Conservation (phyloP, 129 eudicot genomes). For the Pulicaria dysenterica region DNA sequence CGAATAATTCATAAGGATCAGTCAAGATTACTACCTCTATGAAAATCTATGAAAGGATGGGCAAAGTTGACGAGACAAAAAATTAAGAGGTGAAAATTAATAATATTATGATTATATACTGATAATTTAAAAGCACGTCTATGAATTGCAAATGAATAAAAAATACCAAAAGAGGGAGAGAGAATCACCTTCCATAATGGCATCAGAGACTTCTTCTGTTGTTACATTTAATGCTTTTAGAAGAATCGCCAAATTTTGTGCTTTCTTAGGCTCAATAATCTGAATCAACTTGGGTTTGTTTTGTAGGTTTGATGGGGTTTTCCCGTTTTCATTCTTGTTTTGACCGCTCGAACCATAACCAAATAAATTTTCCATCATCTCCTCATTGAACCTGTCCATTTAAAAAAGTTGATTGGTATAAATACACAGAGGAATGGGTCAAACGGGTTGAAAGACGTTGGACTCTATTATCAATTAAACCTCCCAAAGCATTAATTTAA, state of each 20-base stretch:
- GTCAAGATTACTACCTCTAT: too few species aligned
- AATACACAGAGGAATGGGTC: too few species aligned
- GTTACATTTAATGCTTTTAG: constrained; percentile 80
- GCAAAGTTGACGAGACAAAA: too few species aligned
- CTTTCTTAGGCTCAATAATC: constrained; percentile 78
- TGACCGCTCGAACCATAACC: constrained; percentile 41
- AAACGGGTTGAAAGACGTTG: too few species aligned
- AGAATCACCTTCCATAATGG: constrained; percentile 67
- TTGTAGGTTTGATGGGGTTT: constrained; percentile 38
- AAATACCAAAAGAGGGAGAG: constrained; percentile 9
- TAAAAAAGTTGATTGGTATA: constrained; percentile 9
- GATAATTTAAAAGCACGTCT: background rate
- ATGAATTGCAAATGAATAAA: background rate
- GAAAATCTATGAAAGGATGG: too few species aligned
- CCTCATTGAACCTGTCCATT: constrained; percentile 71
- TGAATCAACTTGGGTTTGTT: constrained; percentile 49
- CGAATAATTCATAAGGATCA: too few species aligned
- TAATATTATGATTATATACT: background rate
- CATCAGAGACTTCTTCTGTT: constrained; percentile 79
- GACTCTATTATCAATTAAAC: too few species aligned
- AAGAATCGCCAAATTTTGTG: constrained; percentile 81
- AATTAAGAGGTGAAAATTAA: too few species aligned
- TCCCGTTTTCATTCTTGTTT: constrained; percentile 37
- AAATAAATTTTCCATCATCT: constrained; percentile 80
- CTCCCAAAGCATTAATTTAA: too few species aligned